Evolutionary conservation across 2,329 filamentous ascomycete species (phyloP).

Genomic region (Onygenales sp.): DNA sequence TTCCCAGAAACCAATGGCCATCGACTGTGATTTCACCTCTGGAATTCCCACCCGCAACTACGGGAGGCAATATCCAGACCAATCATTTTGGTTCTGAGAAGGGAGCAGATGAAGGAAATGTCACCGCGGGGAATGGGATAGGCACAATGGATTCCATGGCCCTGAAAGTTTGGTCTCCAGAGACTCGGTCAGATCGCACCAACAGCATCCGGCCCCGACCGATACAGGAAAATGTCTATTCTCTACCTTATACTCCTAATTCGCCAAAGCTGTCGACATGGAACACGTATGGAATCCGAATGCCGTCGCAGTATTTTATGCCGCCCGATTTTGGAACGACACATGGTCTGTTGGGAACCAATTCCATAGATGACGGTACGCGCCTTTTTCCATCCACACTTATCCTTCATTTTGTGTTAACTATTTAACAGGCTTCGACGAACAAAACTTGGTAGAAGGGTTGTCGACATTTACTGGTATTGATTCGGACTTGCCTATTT

Average conservation of each 20-base stretch:
- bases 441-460: not conserved
- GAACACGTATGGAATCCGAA: slow-evolving; percentile 3
- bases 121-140: not conserved
- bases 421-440: not conserved
- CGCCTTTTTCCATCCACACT: not conserved
- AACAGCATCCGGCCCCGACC: not conserved
- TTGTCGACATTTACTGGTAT: not conserved
- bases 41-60: not conserved
- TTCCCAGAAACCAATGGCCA: not conserved
- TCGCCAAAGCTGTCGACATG: slow-evolving; percentile 5
- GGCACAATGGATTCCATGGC: not conserved
- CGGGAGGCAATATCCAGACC: not conserved
- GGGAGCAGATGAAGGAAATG: not conserved
- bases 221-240: not conserved
- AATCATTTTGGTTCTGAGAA: not conserved
- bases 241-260: not conserved
- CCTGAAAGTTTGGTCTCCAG: not conserved
- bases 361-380: slow-evolving; percentile 4
- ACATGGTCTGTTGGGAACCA: slow-evolving; percentile 1
- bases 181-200: not conserved
- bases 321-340: slow-evolving; percentile 4
- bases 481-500: not conserved
- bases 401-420: not conserved
- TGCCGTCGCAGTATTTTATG: slow-evolving; percentile 5
- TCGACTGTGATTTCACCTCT: slow-evolving; percentile 1